These are phyloP conservation scores for Fusarium heterosporum DNA, from an alignment of 2,329 filamentous ascomycete species.

Conservation along the genomic window DNA sequence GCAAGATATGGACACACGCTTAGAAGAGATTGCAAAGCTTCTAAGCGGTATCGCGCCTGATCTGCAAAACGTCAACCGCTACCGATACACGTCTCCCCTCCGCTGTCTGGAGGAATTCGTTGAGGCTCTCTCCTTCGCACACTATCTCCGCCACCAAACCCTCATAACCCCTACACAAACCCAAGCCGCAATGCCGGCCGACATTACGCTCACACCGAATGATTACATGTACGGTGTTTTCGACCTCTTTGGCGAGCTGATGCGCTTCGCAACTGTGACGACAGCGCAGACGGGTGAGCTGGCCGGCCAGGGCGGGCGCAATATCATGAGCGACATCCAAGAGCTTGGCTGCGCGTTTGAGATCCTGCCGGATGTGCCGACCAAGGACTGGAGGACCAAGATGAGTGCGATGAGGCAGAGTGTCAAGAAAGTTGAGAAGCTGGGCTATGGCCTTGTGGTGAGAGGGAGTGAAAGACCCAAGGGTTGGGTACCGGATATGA, in stretches of 20 bases:
- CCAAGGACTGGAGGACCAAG: conserved; percentile 77
- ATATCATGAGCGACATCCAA: conserved; percentile 84
- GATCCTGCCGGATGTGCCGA: conserved; percentile 70
- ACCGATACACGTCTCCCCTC: conserved; percentile 84
- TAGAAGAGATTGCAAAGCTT: conserved; percentile 76
- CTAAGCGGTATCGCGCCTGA: conserved; percentile 78
- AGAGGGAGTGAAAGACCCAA: conserved; percentile 88
- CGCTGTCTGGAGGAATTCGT: conserved; percentile 94
- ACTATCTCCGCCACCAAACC: conserved; percentile 84
- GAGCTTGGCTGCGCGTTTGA: conserved; percentile 82
- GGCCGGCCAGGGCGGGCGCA: conserved; percentile 58
- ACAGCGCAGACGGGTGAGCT: conserved; percentile 78
- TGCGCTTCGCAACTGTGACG: conserved; percentile 92
- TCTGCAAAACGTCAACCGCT: conserved; percentile 80
- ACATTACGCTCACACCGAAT: conserved; percentile 76
- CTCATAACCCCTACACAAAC: conserved; percentile 78
- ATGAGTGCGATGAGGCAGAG: conserved; percentile 86
- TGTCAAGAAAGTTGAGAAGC: conserved; percentile 92
- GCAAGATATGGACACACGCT: conserved; percentile 76
- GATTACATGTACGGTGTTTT: conserved; percentile 94
- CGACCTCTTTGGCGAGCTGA: conserved; percentile 94
- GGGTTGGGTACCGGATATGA: conserved; percentile 89
- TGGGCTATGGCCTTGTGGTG: conserved; percentile 88
- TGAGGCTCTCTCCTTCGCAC: conserved; percentile 87
- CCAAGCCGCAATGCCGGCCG: conserved; percentile 58